These are phyloP conservation scores for Pyrenophora teres DNA, from an alignment of 2,329 filamentous ascomycete genomes.

Conservation along the genomic window DNA sequence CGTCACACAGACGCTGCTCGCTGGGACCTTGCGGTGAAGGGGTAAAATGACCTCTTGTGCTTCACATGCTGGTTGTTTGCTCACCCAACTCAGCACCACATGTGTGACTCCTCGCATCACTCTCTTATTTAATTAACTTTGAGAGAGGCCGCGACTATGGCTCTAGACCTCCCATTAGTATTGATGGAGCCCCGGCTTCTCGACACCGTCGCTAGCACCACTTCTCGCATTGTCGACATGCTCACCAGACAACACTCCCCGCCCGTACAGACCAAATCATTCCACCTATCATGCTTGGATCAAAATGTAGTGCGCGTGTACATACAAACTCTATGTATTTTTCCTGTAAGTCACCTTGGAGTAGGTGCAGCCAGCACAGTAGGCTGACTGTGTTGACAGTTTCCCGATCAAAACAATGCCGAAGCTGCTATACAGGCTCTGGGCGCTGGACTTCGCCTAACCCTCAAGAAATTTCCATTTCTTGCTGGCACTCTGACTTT, in stretches of 20 bases:
- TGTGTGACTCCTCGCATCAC: slow-evolving; percentile 24
- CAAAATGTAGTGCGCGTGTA: slow-evolving; percentile 42
- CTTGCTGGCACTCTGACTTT: slow-evolving; percentile 39
- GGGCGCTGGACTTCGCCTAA: slow-evolving; percentile 26
- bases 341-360: slow-evolving; percentile 27
- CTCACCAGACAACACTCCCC: slow-evolving; percentile 32
- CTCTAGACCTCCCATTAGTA: slow-evolving; percentile 23
- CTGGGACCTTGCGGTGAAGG: slow-evolving; percentile 38
- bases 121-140: slow-evolving; percentile 27
- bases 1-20: slow-evolving; percentile 32
- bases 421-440: slow-evolving; percentile 36
- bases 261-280: slow-evolving; percentile 22
- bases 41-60: slow-evolving; percentile 35
- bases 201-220: slow-evolving; percentile 21
- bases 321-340: slow-evolving; percentile 37
- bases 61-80: slow-evolving; percentile 32
- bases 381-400: slow-evolving; percentile 18
- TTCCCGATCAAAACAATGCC: slow-evolving; percentile 32
- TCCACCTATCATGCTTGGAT: slow-evolving; percentile 39
- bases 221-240: slow-evolving; percentile 27
- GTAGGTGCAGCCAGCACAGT: not conserved
- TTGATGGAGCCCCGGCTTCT: slow-evolving; percentile 24
- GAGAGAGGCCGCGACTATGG: slow-evolving; percentile 25
- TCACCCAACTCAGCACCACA: slow-evolving; percentile 20
- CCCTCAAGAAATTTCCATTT: slow-evolving; percentile 35